Percentiles rank a stretch among this genome's conserved stretches.
These are phyloP conservation scores for Aspergillus sp. DNA, from an alignment of 2,329 filamentous ascomycete species.

Conservation along the genomic window DNA sequence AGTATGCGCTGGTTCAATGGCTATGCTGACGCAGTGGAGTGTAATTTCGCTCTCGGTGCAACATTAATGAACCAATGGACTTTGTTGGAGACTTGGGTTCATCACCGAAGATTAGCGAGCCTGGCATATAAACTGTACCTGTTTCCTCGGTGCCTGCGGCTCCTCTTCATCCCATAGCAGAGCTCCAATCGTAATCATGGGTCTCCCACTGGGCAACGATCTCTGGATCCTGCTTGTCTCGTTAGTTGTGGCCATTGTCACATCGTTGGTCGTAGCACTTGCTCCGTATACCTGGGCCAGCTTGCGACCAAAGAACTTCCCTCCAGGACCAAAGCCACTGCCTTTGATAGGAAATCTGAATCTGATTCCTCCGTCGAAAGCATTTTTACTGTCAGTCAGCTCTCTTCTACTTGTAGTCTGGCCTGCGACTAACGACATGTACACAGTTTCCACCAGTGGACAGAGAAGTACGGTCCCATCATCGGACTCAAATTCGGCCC, in stretches of 20 bases:
- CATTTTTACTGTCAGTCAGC: background rate
- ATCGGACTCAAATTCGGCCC: background rate
- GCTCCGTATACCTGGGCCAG: conserved; percentile 7
- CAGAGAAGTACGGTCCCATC: background rate
- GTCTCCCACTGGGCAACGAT: background rate
- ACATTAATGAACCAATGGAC: too few species aligned
- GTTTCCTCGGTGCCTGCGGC: too few species aligned
- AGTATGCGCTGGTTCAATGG: too few species aligned
- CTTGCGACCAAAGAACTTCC: conserved; percentile 2
- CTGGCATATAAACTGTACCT: too few species aligned
- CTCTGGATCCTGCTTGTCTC: background rate
- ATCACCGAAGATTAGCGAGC: too few species aligned
- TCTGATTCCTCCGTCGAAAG: background rate
- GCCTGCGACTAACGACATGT: background rate
- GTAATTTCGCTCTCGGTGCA: too few species aligned
- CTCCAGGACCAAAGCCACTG: conserved; percentile 1
- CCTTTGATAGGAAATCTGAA: conserved; percentile 1
- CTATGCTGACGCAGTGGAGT: too few species aligned
- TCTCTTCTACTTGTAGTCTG: background rate
- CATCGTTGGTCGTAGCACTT: background rate
- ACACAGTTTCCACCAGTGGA: conserved; percentile 4
- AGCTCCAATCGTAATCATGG: too few species aligned
- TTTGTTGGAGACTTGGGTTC: too few species aligned
- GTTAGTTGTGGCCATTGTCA: background rate
- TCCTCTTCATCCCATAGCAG: too few species aligned